Evolutionary conservation across 106 monocot species (phyloP), one percentile per base, ranked within the genome.

Genomic region (Dendrobium catenatum): DNA sequence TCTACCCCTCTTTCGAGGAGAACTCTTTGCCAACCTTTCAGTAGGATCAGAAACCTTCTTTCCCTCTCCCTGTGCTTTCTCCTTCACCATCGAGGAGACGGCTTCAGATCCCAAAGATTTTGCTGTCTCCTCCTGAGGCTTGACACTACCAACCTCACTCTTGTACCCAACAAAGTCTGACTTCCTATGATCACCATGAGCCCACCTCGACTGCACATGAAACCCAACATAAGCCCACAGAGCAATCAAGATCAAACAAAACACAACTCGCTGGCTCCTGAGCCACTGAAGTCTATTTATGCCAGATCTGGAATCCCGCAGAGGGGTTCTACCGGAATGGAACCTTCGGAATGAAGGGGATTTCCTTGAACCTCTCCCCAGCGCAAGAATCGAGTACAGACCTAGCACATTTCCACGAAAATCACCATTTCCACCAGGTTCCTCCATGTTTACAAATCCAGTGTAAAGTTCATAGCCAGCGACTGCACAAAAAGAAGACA

Each of bases 221-320:
- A 96, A 96, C 1, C 90, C 92, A 46, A 94, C 80, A 67, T 94
- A 96, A 1, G 88, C 86, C 96, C 96, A 96, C 6, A 92, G 13
- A 5, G 81, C 82, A 31, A 94, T 94, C 2, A 96, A 72, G 16
- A 89, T 80, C 82, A 96, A 75, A 84, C 90, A 88, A 72, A 94
- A 79, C 59, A 94, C 73, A 19, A 94, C 79, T 10, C 88, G 85
- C 51, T 96, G 92, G 74, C 86, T 86, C 13, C 82, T 81, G 40
- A 96, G 10, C 86, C 88, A 91, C 27, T 82, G 83, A 74, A 90
- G 76, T 24, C 54, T 82, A 49, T 73, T 58, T 6, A 18, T 42
- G 8, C 13, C 19, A 19, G 78, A 72, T 47, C 81, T 92, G 0
- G 88, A 82, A 13, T 94, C 94, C 77, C 87, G 89, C 11, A 89